Conservation (phyloP, 2,329 filamentous ascomycete species). For the Epichloe coenophiala region DNA sequence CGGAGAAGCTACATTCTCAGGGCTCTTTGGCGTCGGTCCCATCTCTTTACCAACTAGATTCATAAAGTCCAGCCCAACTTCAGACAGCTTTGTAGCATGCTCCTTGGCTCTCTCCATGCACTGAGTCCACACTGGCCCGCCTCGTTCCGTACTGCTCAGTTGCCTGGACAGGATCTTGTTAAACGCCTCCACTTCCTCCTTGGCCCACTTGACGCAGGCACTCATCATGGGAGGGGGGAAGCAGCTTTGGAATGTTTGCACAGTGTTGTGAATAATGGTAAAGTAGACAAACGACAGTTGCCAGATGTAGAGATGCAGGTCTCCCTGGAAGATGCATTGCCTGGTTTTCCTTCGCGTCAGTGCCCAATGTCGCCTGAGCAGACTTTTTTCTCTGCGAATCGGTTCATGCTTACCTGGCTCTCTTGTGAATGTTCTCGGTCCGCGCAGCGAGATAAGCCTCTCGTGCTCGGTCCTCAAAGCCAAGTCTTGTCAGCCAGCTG, state of each 20-base stretch:
- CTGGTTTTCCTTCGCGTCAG: conserved; percentile 28
- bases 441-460: conserved; percentile 77
- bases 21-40: conserved; percentile 10
- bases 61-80: conserved; percentile 82
- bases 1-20: conserved; percentile 8
- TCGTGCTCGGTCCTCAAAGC: conserved; percentile 79
- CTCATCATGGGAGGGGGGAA: conserved; percentile 83
- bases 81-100: conserved; percentile 66
- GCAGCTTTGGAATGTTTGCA: conserved; percentile 74
- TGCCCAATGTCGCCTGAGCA: neutral
- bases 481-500: conserved; percentile 70
- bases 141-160: conserved; percentile 69
- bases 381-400: too few species aligned
- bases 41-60: conserved; percentile 59
- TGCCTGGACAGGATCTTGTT: conserved; percentile 72
- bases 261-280: conserved; percentile 83
- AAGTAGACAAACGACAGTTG: conserved; percentile 95
- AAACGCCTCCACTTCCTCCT: conserved; percentile 83
- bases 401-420: conserved; percentile 50
- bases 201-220: conserved; percentile 96
- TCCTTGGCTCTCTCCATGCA: conserved; percentile 73
- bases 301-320: conserved; percentile 86
- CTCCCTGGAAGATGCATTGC: conserved; percentile 90
- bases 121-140: conserved; percentile 63
- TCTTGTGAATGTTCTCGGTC: conserved; percentile 63